Evolutionary conservation across 139 green algal species (phyloP), one percentile per base, ranked within the genome.

Genomic region (Chlorella sp.): DNA sequence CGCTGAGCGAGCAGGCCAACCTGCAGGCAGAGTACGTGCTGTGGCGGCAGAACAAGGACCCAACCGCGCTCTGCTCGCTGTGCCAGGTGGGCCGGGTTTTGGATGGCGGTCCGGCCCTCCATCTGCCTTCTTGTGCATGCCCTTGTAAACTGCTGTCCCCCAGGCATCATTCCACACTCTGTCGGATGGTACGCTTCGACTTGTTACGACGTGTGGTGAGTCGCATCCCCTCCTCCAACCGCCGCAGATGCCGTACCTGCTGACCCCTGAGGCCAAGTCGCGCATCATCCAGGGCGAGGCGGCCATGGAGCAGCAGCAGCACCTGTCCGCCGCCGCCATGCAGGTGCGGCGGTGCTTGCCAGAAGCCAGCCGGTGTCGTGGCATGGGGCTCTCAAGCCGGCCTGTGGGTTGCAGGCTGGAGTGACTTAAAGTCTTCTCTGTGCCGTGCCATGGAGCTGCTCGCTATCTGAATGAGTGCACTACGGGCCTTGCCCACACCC

Each of bases 281-380:
- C 76, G 85, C 28, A 95, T 98, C 84, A 84, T 98, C 68, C 83
- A 95, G 56, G 83, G 92, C 14, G 93, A 96, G 77, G 86, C 90
- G 6, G 41, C 85, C 28, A 54, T 91, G 36, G 86, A 90, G 86
- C 93, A 94, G 91, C 90, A 93, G 77, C 84, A 90, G 24, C 82
- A 91, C 56, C 86, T 96, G 76, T 85, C 90, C 67, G 41, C 86
- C 41, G 91, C 86, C 16, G 88, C 88, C 51, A 86, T 97, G 40
- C 89, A 92, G 48, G 86, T 88, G 80, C 67, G 65, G 1, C 26
- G 36, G 62, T 24, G 44, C 65, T 65, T 60, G 56, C 7, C 62
- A 40, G 62, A 28, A 69, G 62, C 62, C 62, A 19, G 28, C 30
- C 28, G 16, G 20, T 69, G 62, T 30, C 28, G 16, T n/a, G n/a